Evolutionary conservation across 2,329 filamentous ascomycete species (phyloP), one percentile per base, ranked within the genome.

Genomic region (Colletotrichum sp.): DNA sequence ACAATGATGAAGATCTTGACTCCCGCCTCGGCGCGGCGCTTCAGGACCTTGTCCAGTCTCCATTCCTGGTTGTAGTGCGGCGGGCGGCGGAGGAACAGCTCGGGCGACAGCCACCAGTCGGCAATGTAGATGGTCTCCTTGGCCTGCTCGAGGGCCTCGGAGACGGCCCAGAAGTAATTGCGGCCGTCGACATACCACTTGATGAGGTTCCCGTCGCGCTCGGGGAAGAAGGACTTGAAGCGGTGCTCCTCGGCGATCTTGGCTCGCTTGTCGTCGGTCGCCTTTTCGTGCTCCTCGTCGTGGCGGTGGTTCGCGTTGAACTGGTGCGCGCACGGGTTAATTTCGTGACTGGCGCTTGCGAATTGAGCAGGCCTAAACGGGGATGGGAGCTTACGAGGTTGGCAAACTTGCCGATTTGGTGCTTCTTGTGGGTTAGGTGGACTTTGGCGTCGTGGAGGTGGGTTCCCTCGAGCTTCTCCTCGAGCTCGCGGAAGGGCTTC

Each of bases 121-220:
- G 90, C 94, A 79, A 99, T 98, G 84, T 99, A 99, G 80, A 99
- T 98, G 61, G 94, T 94, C 85, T 99, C 96, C 81, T 94, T 94
- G 48, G 97, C 97, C 75, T 93, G 90, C 78, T 99, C 96, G n/a
- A 99, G 89, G 0, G 96, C 96, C 38, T 93, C 92, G 0, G 96
- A 98, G 13, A 99, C 96, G 21, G 97, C 92, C 93, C 96, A 98
- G 84, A 97, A 98, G 85, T 99, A 99, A 85, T 99, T 94, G 77
- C 96, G 90, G 5, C 96, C 97, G 82, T 99, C 97, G 13, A 99
- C 95, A 85, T 98, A 99, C 96, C 96, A 99, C 87, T 99, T 99
- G 82, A 97, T 89, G 74, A 94, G 89, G 84, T 99, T 98, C 32
- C 93, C 94, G 13, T 96, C 93, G 58, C 93, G 92, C 82, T 96